Evolutionary conservation across 345 rosid species (phyloP).

Genomic region (Citrus hindsii): DNA sequence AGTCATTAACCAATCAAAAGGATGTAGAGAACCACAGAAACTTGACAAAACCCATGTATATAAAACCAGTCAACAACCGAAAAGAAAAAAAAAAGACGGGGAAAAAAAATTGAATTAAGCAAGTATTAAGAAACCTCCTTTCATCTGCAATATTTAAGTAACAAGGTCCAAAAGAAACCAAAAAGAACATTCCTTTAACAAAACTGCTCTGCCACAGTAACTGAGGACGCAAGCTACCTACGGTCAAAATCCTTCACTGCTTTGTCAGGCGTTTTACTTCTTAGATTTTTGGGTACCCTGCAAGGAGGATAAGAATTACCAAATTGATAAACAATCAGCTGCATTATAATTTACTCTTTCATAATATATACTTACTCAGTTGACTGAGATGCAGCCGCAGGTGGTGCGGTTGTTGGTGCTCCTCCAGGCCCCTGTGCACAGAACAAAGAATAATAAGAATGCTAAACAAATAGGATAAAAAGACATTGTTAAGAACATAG

Average conservation of each 20-base stretch:
- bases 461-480: neutral
- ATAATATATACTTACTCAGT: conserved; percentile 27
- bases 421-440: conserved; percentile 57
- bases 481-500: neutral
- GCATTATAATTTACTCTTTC: neutral
- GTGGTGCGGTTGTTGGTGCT: conserved; percentile 28
- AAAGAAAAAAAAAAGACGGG: neutral
- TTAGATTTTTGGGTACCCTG: conserved; percentile 53
- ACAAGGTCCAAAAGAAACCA: conserved; percentile 14
- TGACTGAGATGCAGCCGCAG: conserved; percentile 34
- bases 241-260: conserved; percentile 3
- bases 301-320: neutral
- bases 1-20: too few species aligned
- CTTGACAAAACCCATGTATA: too few species aligned
- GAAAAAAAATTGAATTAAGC: neutral
- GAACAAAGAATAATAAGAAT: neutral
- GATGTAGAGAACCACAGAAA: too few species aligned
- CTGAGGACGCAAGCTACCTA: conserved; percentile 9
- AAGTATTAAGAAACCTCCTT: conserved; percentile 6
- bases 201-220: conserved; percentile 23
- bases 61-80: neutral
- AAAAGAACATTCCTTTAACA: conserved; percentile 15
- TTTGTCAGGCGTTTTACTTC: conserved; percentile 33
- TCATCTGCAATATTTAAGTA: conserved; percentile 10
- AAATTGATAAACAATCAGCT: neutral